Percentiles rank a stretch among this genome's conserved stretches.
Evolutionary conservation across 2,329 filamentous ascomycete species (phyloP).

Genomic region (Ascosphaera apis): DNA sequence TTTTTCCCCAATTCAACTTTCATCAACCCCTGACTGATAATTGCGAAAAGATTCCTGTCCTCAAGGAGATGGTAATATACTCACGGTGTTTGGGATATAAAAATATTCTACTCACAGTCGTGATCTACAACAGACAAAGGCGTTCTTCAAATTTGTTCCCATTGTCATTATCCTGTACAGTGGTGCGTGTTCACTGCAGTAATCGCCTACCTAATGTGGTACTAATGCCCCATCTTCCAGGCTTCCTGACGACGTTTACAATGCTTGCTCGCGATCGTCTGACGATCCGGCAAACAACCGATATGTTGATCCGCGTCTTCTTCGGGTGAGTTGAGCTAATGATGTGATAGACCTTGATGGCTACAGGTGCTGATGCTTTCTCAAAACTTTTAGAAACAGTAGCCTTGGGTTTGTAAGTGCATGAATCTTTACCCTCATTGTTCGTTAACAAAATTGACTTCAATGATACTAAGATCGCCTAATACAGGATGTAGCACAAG

Average conservation of each 20-base stretch:
- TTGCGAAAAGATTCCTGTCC: constrained; percentile 44
- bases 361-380: constrained; percentile 9
- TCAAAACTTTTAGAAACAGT: not conserved
- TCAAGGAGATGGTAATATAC: constrained; percentile 61
- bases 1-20: constrained; percentile 4
- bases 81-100: too few species aligned
- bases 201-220: constrained; percentile 3
- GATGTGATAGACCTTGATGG: constrained; percentile 3
- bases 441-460: constrained; percentile 1
- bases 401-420: constrained; percentile 2
- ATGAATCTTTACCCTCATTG: not conserved
- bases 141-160: constrained; percentile 64
- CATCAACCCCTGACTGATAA: constrained; percentile 6
- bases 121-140: constrained; percentile 35
- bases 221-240: constrained; percentile 13
- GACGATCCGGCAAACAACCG: constrained; percentile 33
- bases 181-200: constrained; percentile 21
- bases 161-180: constrained; percentile 63
- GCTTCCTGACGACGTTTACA: constrained; percentile 62
- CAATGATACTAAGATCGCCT: constrained; percentile 34
- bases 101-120: not conserved
- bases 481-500: constrained; percentile 19
- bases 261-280: constrained; percentile 35
- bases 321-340: constrained; percentile 26
- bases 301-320: constrained; percentile 38